Evolutionary conservation across 1,284 basidiomycete species (phyloP).

Genomic region (Puccinia horiana): DNA sequence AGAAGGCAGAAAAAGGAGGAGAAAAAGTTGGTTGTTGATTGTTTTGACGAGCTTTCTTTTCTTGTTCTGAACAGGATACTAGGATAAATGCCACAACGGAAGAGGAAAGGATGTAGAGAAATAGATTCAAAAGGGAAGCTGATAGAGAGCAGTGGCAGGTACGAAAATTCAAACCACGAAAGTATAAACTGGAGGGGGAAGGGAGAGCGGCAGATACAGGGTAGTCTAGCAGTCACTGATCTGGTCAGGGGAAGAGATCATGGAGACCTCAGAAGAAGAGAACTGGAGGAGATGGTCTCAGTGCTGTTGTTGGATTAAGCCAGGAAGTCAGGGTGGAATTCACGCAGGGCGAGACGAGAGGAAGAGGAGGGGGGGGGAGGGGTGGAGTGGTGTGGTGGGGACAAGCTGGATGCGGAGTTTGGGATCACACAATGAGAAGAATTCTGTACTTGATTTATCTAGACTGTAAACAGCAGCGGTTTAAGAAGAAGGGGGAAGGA

Average conservation of each 20-base stretch:
- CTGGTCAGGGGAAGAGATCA: background rate
- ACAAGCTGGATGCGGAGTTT: slow-evolving; percentile 37
- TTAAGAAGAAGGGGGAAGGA: slow-evolving; percentile 16
- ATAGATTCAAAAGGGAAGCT: background rate
- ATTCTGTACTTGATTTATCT: slow-evolving; percentile 2
- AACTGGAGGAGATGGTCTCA: background rate
- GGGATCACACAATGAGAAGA: slow-evolving; percentile 40
- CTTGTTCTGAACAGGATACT: slow-evolving; percentile 10
- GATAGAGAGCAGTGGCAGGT: background rate
- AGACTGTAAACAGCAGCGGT: slow-evolving; percentile 11
- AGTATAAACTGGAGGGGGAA: background rate
- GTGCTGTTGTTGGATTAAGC: background rate
- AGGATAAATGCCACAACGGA: background rate
- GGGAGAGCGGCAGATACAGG: background rate
- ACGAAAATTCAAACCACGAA: background rate
- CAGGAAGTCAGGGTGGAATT: background rate
- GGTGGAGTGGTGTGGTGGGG: background rate
- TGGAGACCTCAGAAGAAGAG: background rate
- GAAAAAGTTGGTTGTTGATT: background rate
- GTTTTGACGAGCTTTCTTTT: background rate
- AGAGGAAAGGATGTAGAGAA: background rate
- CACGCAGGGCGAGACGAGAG: background rate
- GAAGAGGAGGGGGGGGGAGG: background rate
- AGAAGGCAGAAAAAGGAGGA: no score
- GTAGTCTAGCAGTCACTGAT: background rate